Percentiles rank a stretch among this genome's conserved stretches.
phyloP scores from a whole-genome alignment of 768 basidiomycete species.

The Lyophyllum decastes region DNA sequence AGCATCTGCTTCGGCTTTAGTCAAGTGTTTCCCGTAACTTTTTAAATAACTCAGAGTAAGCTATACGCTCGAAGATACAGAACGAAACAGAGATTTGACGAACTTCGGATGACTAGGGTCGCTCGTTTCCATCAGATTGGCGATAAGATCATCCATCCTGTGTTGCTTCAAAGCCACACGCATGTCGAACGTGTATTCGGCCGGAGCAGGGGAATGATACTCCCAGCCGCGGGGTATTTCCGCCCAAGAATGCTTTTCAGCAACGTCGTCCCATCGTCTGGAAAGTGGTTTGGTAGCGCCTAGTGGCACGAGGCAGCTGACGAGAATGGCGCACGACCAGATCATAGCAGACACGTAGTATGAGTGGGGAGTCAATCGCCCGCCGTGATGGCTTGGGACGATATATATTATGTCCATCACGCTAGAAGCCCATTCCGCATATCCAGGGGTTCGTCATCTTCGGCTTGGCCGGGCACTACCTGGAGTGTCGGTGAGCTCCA shows the following conservation, averaged over 20 bases:
- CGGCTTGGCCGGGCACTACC: too few species aligned
- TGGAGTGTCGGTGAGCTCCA: too few species aligned
- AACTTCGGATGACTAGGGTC: constrained; percentile 53
- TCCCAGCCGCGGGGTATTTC: constrained; percentile 57
- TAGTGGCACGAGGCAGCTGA: constrained; percentile 36
- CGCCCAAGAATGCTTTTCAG: constrained; percentile 55
- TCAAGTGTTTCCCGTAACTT: constrained; percentile 62
- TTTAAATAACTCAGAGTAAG: neutral
- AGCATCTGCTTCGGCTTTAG: constrained; percentile 56
- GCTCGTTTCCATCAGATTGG: constrained; percentile 55
- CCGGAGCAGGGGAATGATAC: constrained; percentile 42
- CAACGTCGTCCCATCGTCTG: constrained; percentile 49
- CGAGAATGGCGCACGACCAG: constrained; percentile 31
- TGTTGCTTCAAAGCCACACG: constrained; percentile 59
- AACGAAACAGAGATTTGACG: neutral
- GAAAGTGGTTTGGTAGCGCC: constrained; percentile 39
- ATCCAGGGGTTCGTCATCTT: neutral
- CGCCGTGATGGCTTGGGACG: neutral
- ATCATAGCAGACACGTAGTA: constrained; percentile 22
- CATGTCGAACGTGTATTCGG: constrained; percentile 50
- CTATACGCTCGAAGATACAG: constrained; percentile 1
- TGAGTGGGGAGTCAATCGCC: neutral
- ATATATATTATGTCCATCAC: neutral
- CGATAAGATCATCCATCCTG: constrained; percentile 51
- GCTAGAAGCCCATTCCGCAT: neutral